Percentiles rank a stretch among this genome's conserved stretches.
Conservation (phyloP, 352 stramenopile genomes). For the Phytophthora foliorum region DNA sequence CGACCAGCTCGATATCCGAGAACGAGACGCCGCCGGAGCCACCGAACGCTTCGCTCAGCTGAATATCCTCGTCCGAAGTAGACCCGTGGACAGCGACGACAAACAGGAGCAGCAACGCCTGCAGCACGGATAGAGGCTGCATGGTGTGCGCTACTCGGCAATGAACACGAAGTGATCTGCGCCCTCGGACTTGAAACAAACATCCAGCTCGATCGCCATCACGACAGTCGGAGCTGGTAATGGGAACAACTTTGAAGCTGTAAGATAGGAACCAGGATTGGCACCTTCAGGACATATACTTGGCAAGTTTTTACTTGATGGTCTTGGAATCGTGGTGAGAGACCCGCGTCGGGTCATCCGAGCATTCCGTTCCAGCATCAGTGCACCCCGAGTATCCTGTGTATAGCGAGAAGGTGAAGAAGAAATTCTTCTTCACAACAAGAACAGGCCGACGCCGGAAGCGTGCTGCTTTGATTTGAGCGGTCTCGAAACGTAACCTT, state of each 20-base stretch:
- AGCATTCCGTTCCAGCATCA: not conserved
- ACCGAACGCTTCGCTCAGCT: constrained; percentile 35
- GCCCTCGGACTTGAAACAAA: not conserved
- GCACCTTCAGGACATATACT: not conserved
- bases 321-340: too few species aligned
- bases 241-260: constrained; percentile 17
- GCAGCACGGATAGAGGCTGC: constrained; percentile 13
- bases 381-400: too few species aligned
- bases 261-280: constrained; percentile 36
- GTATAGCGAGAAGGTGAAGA: too few species aligned
- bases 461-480: too few species aligned
- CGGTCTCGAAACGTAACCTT: too few species aligned
- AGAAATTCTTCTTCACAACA: too few species aligned
- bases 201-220: constrained; percentile 10
- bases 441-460: too few species aligned
- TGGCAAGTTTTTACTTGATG: too few species aligned
- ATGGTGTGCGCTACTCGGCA: constrained; percentile 6
- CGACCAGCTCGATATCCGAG: constrained; percentile 36
- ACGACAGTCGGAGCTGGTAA: constrained; percentile 19
- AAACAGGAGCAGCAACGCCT: constrained; percentile 25
- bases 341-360: too few species aligned
- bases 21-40: constrained; percentile 36
- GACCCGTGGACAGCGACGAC: constrained; percentile 11
- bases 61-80: constrained; percentile 40
- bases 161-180: constrained; percentile 1